Percentiles rank a stretch among this genome's conserved stretches.
phyloP scores from a whole-genome alignment of 331 rosid species.

The Acacia pycnantha region DNA sequence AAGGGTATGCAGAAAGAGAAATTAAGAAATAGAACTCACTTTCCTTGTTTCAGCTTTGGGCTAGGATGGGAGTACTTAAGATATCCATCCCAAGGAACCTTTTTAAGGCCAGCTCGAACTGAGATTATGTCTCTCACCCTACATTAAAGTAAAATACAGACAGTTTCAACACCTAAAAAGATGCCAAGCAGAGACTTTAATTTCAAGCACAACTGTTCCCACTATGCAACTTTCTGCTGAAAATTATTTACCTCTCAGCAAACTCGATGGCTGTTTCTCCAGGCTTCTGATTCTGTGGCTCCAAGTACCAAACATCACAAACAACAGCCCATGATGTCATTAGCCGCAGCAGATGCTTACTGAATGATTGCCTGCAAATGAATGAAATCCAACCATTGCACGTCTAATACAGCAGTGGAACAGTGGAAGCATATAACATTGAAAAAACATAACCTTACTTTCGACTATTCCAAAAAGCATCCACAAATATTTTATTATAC shows the following conservation, averaged over 20 bases:
- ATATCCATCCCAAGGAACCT: conserved; percentile 98
- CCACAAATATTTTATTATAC: conserved; percentile 95
- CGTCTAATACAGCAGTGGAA: conserved; percentile 1
- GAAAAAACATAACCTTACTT: conserved; percentile 61
- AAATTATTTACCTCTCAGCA: conserved; percentile 79
- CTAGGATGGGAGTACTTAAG: conserved; percentile 94
- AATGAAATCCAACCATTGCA: conserved; percentile 16
- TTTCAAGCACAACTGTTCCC: neutral
- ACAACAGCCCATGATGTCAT: conserved; percentile 99
- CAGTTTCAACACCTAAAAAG: neutral
- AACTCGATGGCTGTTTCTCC: conserved; percentile 94
- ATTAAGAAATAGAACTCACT: conserved; percentile 45
- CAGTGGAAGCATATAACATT: neutral
- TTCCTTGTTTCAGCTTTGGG: conserved; percentile 83
- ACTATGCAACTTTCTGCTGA: neutral
- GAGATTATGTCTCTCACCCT: conserved; percentile 93
- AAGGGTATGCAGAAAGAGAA: neutral
- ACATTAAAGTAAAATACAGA: conserved; percentile 22
- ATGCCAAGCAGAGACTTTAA: neutral
- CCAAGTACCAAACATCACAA: conserved; percentile 98
- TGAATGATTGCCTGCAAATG: conserved; percentile 88
- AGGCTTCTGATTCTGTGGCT: conserved; percentile 79
- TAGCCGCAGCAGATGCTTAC: conserved; percentile 89
- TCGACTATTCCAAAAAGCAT: conserved; percentile 98
- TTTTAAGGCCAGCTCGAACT: conserved; percentile 86